Conservation (phyloP, 2,329 filamentous ascomycete species). For the Fusarium liriodendri region DNA sequence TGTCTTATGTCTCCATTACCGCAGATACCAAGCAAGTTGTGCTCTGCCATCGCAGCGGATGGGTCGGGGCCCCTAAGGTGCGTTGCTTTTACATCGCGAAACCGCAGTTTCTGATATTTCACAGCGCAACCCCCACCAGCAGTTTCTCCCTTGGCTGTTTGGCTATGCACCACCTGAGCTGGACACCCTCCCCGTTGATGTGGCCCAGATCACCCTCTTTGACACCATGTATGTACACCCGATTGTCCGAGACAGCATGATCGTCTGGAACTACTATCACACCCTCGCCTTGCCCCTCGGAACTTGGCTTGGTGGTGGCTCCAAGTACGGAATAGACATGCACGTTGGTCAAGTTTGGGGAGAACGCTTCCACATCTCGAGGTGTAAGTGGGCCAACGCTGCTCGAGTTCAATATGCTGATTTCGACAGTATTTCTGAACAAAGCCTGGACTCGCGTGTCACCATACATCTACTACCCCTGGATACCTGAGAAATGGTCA, state of each 20-base stretch:
- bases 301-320: constrained; percentile 10
- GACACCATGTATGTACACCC: constrained; percentile 29
- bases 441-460: constrained; percentile 49
- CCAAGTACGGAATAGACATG: constrained; percentile 12
- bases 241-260: constrained; percentile 19
- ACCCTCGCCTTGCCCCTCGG: constrained; percentile 4
- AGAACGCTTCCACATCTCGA: constrained; percentile 39
- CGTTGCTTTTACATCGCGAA: not conserved
- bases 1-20: constrained; percentile 56
- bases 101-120: not conserved
- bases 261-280: constrained; percentile 28
- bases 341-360: constrained; percentile 41
- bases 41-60: constrained; percentile 57
- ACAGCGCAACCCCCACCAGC: constrained; percentile 14
- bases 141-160: constrained; percentile 26
- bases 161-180: constrained; percentile 4
- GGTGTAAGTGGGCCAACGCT: constrained; percentile 26
- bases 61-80: constrained; percentile 30
- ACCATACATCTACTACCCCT: constrained; percentile 49
- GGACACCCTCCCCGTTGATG: constrained; percentile 12
- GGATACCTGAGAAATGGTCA: constrained; percentile 41
- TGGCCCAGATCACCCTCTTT: constrained; percentile 18
- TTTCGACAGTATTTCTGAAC: constrained; percentile 45
- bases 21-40: constrained; percentile 53
- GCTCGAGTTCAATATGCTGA: not conserved